Evolutionary conservation across 1,139 yeast species (phyloP).

Genomic region (Hansenula sp.): DNA sequence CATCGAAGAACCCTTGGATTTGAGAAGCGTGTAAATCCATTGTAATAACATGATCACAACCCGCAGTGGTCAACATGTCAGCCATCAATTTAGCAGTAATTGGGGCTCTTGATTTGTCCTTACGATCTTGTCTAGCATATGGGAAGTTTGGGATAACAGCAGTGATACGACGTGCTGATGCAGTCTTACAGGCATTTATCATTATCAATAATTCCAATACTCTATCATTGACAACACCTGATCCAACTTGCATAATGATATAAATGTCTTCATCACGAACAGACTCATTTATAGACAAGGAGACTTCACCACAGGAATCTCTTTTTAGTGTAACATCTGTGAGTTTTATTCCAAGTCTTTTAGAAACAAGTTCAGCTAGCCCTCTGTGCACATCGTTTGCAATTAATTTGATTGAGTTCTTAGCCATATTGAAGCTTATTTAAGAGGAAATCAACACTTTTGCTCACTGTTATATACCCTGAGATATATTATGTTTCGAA

Average conservation of each 20-base stretch:
- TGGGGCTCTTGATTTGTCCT: constrained; percentile 95
- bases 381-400: constrained; percentile 90
- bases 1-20: constrained; percentile 94
- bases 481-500: no score
- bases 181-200: constrained; percentile 94
- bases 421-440: constrained; percentile 43
- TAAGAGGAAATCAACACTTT: no score
- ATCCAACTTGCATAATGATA: constrained; percentile 84
- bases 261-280: constrained; percentile 96
- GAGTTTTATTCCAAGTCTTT: constrained; percentile 54
- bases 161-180: constrained; percentile 91
- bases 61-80: constrained; percentile 91
- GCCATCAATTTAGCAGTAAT: constrained; percentile 97
- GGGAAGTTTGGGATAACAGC: constrained; percentile 96
- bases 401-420: constrained; percentile 81
- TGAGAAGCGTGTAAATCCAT: constrained; percentile 98
- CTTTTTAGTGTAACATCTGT: constrained; percentile 65
- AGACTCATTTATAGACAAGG: constrained; percentile 89
- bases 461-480: no score
- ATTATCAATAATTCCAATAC: constrained; percentile 84
- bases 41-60: constrained; percentile 94
- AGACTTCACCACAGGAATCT: constrained; percentile 81
- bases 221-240: constrained; percentile 86
- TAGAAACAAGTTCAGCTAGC: constrained; percentile 80
- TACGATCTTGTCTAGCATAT: constrained; percentile 95